Evolutionary conservation across 1,284 basidiomycete genomes (phyloP), one percentile per base, ranked within the genome.

Genomic region (Leucoagaricus sp.): DNA sequence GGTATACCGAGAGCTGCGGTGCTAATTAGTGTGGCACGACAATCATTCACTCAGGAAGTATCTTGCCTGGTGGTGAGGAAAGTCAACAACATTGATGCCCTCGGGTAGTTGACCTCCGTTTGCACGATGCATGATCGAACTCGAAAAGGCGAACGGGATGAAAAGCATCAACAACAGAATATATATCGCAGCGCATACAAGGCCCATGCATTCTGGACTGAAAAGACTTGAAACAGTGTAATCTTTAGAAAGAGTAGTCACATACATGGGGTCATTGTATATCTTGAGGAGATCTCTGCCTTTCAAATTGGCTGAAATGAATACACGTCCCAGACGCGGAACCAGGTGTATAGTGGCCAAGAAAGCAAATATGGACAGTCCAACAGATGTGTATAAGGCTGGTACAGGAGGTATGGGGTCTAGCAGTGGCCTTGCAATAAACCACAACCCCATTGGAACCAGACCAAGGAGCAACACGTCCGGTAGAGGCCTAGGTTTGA

Each of bases 121-220:
- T 23, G 76, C 69, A 23, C 81, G 74, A 47, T 73, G 77, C 25
- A 78, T 68, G 48, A 93, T 83, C 29, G 88, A 78, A 61, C 88
- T 80, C 41, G 91, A 90, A 69, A 96, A 95, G 0, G 91, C 89
- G 65, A 94, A 94, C 0, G 93, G 94, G 60, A 94, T 94, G 68
- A 95, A 95, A 4, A 94, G 75, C 61, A 93, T 91, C 64, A 98
- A 77, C 36, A 89, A 72, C 13, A 93, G 80, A 59, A 98, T 90
- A 71, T 98, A 98, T 55, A 96, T 81, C 1, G 89, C 85, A 1
- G 96, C 95, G 63, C 91, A 91, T 44, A 97, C 89, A 41, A 98
- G 84, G 1, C 97, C 96, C 59, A 92, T 83, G 60, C 92, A 93
- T 75, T 99, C 97, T 33, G 97, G 96, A 65, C 96, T 98, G 65